A percentile compares a stretch with the other conserved stretches of the same genome.
These are phyloP conservation scores for Diaporthe longicolla DNA, from an alignment of 2,329 filamentous ascomycete species.

Conservation along the genomic window DNA sequence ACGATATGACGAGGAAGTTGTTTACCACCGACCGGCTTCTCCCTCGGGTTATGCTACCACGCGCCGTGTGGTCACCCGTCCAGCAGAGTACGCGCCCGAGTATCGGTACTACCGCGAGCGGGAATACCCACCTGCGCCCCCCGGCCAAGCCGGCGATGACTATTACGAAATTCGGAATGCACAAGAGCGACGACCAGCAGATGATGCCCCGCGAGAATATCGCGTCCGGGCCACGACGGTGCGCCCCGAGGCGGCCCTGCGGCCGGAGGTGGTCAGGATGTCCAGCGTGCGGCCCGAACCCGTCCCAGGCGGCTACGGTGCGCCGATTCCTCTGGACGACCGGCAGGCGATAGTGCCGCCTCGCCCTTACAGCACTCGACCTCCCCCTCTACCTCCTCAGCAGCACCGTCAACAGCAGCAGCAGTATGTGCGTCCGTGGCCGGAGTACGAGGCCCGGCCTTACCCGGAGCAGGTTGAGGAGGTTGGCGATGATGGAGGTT, in stretches of 20 bases:
- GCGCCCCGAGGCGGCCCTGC: slow-evolving; percentile 59
- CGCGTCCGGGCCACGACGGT: slow-evolving; percentile 68
- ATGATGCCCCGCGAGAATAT: slow-evolving; percentile 67
- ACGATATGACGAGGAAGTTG: slow-evolving; percentile 63
- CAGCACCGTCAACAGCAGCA: slow-evolving; percentile 23
- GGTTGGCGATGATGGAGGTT: slow-evolving; percentile 52
- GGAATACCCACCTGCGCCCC: slow-evolving; percentile 69
- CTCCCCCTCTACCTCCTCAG: slow-evolving; percentile 41
- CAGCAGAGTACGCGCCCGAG: slow-evolving; percentile 67
- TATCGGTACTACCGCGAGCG: slow-evolving; percentile 69
- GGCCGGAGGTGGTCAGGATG: slow-evolving; percentile 58
- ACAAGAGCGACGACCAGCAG: slow-evolving; percentile 57
- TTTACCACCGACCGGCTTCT: slow-evolving; percentile 66
- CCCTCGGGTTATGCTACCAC: slow-evolving; percentile 62
- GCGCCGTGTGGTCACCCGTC: slow-evolving; percentile 73
- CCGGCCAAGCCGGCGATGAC: slow-evolving; percentile 58
- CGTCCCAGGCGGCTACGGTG: slow-evolving; percentile 61
- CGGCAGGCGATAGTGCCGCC: slow-evolving; percentile 50
- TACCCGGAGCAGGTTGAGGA: slow-evolving; percentile 32
- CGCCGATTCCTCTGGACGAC: slow-evolving; percentile 52
- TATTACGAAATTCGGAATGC: slow-evolving; percentile 63
- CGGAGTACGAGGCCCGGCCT: slow-evolving; percentile 38
- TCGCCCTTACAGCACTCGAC: slow-evolving; percentile 53
- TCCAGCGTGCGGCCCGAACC: slow-evolving; percentile 70
- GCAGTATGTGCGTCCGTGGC: slow-evolving; percentile 41